A percentile compares a stretch with the other conserved stretches of the same genome.
Evolutionary conservation across 495 filamentous ascomycete genomes (phyloP).

Genomic region (Neurospora intermedia): DNA sequence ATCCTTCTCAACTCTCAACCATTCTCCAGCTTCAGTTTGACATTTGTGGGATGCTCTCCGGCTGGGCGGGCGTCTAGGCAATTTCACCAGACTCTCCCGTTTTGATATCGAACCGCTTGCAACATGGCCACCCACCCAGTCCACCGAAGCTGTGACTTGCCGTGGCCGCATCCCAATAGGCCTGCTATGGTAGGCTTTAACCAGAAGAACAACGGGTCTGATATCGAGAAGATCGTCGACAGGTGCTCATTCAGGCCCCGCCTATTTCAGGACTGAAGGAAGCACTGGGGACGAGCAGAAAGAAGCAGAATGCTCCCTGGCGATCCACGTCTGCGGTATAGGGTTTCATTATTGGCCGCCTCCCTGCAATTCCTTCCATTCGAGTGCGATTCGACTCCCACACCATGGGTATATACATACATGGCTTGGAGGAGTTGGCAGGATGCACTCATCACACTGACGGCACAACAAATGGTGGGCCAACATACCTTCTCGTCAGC

Average conservation of each 20-base stretch:
- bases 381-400: neutral
- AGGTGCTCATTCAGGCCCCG: neutral
- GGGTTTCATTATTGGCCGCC: neutral
- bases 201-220: neutral
- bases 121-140: neutral
- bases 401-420: neutral
- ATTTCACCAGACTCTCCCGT: neutral
- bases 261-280: neutral
- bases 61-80: neutral
- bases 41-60: neutral
- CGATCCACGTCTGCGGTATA: neutral
- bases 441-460: neutral
- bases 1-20: neutral
- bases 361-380: neutral
- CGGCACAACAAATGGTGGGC: neutral
- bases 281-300: neutral
- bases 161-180: neutral
- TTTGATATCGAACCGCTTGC: neutral
- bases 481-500: neutral
- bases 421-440: neutral
- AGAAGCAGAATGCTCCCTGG: neutral
- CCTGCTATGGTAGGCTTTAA: neutral
- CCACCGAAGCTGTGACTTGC: neutral
- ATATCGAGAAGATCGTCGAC: neutral
- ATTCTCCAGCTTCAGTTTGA: neutral